Percentiles rank a stretch among this genome's conserved stretches.
Conservation (phyloP, 148 eudicot genomes). For the Simmondsia chinensis region DNA sequence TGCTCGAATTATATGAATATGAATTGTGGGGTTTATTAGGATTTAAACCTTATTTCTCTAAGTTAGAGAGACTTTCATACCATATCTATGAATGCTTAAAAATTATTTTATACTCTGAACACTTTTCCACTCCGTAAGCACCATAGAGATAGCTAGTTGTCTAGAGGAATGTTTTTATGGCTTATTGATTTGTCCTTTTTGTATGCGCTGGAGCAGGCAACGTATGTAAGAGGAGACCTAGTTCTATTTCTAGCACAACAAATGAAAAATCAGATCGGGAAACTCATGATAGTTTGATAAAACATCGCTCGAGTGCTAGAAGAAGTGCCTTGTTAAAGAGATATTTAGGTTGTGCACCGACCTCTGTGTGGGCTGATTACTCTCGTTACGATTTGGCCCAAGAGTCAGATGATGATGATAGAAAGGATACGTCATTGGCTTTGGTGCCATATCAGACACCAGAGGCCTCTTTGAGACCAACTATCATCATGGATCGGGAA, state of each 20-base stretch:
- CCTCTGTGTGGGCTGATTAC: conserved; percentile 27
- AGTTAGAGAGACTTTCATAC: not conserved
- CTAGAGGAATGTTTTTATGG: too few relatives aligned
- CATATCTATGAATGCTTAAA: too few relatives aligned
- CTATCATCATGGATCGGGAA: conserved; percentile 20
- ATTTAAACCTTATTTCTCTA: not conserved
- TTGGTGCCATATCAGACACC: conserved; percentile 45
- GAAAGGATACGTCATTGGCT: conserved; percentile 46
- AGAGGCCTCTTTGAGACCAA: conserved; percentile 27
- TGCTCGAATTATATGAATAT: too few relatives aligned
- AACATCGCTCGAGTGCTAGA: conserved; percentile 11
- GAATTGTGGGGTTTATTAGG: too few relatives aligned
- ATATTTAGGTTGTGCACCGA: conserved; percentile 29
- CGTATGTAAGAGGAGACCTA: conserved; percentile 2
- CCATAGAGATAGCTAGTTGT: too few relatives aligned
- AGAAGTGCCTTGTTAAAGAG: conserved; percentile 35
- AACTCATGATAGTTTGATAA: conserved; percentile 10
- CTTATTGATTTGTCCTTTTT: too few relatives aligned
- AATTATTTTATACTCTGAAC: too few relatives aligned
- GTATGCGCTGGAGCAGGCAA: conserved; percentile 15
- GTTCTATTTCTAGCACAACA: conserved; percentile 2
- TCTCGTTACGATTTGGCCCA: conserved; percentile 17
- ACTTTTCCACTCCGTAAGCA: too few relatives aligned
- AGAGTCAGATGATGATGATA: conserved; percentile 15
- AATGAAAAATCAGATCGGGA: conserved; percentile 10